Evolutionary conservation across 345 rosid genomes (phyloP), one percentile per base, ranked within the genome.

Genomic region (Ailanthus altissimus): DNA sequence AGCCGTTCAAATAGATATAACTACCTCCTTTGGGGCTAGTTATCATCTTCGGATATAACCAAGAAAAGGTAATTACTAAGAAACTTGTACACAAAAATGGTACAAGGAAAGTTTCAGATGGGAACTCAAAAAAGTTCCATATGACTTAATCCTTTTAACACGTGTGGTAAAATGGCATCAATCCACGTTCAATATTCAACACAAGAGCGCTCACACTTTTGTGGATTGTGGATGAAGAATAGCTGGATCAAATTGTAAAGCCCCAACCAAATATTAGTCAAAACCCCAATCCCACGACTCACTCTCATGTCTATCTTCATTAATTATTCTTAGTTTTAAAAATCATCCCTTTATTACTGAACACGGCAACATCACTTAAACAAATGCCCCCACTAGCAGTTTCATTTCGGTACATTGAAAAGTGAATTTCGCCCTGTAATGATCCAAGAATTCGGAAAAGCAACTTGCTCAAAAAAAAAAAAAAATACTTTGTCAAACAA

Each of bases 401-500:
- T 32, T 32, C 38, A 32, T 32, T 32, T 32, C 3, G 38, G 38
- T 32, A 32, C 38, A 32, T 32, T 32, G 1, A 32, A 32, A 1
- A 32, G 3, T 32, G 38, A 32, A 32, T 32, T 32, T 32, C 38
- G 3, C 38, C 38, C 21, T 16, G n/a, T n/a, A 10, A 62, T 62
- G 45, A 62, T 32, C 42, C 25, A 54, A 70, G 10, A 18, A 40
- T 23, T 72, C 57, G 56, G 9, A 32, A 46, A 72, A 2, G 42
- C 67, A 54, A 45, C 54, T 45, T 43, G 67, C 40, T 14, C 14
- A 32, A 1, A 32, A 32, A 32, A 32, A 32, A 32, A 32, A 32
- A 36, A 57, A 72, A n/a, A n/a, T n/a, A n/a, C n/a, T n/a, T n/a
- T n/a, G 67, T 73, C 46, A 18, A n/a, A 0, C 56, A 60, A 73